phyloP scores from a whole-genome alignment of 305 asterid species.

The Stenogyne calaminthoides region DNA sequence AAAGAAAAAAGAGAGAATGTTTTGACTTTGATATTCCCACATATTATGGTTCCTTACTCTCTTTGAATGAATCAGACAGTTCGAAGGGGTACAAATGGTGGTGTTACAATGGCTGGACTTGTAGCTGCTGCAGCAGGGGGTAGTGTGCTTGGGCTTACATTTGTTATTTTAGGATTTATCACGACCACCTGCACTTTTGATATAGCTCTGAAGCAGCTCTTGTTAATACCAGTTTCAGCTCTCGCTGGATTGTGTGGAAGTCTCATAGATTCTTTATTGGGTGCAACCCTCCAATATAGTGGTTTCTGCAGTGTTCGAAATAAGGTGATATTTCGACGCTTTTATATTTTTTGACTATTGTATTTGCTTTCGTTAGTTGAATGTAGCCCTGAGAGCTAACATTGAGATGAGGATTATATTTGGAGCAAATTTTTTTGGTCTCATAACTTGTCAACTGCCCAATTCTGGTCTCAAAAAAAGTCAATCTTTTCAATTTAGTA shows the following conservation, averaged over 20 bases:
- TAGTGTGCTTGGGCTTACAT: constrained; percentile 68
- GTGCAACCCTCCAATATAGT: constrained; percentile 95
- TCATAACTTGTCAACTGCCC: neutral
- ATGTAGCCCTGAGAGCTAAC: neutral
- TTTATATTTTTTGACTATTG: neutral
- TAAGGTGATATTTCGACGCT: constrained; percentile 53
- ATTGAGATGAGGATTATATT: neutral
- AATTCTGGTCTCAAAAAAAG: no score
- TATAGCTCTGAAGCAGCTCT: constrained; percentile 66
- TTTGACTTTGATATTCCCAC: neutral
- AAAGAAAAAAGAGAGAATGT: neutral
- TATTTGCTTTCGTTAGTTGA: neutral
- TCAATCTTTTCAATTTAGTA: no score
- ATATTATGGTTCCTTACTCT: constrained; percentile 4
- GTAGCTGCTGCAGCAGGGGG: constrained; percentile 92
- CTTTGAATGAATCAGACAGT: constrained; percentile 61
- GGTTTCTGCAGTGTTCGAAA: constrained; percentile 88
- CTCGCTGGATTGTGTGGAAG: constrained; percentile 87
- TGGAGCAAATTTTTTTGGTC: neutral
- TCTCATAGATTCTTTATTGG: constrained; percentile 78
- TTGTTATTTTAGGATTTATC: constrained; percentile 63
- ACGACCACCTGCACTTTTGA: constrained; percentile 60
- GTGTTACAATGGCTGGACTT: constrained; percentile 86
- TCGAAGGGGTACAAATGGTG: constrained; percentile 95
- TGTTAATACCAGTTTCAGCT: constrained; percentile 78